Percentiles rank a stretch among this genome's conserved stretches.
Evolutionary conservation across 1,284 basidiomycete genomes (phyloP).

Genomic region (Chalciporus sp.): DNA sequence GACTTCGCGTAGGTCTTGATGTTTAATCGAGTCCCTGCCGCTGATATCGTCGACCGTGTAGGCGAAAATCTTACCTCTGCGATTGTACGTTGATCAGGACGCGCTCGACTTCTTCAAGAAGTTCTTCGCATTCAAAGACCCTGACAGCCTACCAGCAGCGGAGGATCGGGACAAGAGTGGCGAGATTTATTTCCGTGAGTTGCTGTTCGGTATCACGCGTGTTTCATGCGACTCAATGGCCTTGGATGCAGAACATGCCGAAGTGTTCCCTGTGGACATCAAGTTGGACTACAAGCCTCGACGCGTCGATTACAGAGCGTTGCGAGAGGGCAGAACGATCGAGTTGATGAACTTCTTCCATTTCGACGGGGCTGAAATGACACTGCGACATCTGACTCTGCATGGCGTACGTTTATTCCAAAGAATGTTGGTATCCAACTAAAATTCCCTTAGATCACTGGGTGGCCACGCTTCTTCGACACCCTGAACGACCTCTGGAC

Average conservation of each 20-base stretch:
- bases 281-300: conserved; percentile 99
- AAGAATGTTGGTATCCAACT: not conserved
- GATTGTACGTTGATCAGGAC: conserved; percentile 97
- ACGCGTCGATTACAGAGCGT: conserved; percentile 91
- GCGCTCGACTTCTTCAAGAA: conserved; percentile 97
- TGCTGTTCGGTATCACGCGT: not conserved
- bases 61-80: conserved; percentile 87
- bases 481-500: conserved; percentile 97
- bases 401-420: conserved; percentile 69
- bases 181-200: conserved; percentile 77
- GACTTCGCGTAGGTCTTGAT: conserved; percentile 67
- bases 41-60: conserved; percentile 33
- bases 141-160: conserved; percentile 44
- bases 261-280: conserved; percentile 87
- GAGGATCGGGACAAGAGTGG: conserved; percentile 41
- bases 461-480: conserved; percentile 87
- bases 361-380: conserved; percentile 99
- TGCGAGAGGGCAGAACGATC: conserved; percentile 89
- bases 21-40: not conserved
- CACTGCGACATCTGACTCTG: conserved; percentile 88
- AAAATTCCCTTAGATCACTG: conserved; percentile 68
- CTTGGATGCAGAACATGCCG: conserved; percentile 71
- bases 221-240: conserved; percentile 1
- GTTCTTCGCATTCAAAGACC: conserved; percentile 89
- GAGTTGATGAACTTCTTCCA: conserved; percentile 99